Conservation (phyloP, 352 stramenopile genomes). For the Blastocystis sp. region DNA sequence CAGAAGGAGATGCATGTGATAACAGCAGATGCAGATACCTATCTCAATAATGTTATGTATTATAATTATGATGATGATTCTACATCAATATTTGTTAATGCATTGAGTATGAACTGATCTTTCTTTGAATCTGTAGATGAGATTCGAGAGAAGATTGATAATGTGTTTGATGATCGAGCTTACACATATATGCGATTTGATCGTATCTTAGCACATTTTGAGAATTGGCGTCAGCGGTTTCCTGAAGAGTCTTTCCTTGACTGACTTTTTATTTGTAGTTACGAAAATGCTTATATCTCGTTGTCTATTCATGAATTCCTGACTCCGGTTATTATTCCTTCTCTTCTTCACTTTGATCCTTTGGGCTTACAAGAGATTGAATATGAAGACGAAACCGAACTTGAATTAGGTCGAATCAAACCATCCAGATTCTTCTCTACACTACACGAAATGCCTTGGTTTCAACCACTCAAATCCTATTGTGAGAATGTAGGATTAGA, state of each 20-base stretch:
- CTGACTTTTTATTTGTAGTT: background rate
- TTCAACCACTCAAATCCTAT: background rate
- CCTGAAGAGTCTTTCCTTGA: background rate
- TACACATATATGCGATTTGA: background rate
- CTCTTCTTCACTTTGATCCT: slow-evolving; percentile 9
- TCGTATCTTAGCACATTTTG: background rate
- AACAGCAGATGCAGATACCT: background rate
- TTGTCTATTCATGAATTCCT: slow-evolving; percentile 14
- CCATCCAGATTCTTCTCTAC: background rate
- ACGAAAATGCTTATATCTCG: background rate
- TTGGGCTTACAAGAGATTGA: background rate
- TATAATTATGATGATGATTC: background rate
- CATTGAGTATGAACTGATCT: background rate
- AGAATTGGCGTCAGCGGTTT: background rate
- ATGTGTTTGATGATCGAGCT: background rate
- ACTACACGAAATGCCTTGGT: slow-evolving; percentile 23
- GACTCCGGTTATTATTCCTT: background rate
- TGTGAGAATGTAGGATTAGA: background rate
- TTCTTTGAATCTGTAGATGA: background rate
- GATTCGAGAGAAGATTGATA: background rate
- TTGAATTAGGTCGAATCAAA: background rate
- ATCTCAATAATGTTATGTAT: slow-evolving; percentile 32
- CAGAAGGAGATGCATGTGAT: background rate
- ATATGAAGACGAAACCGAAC: background rate
- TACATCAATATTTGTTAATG: background rate